phyloP scores from a whole-genome alignment of 2,329 filamentous ascomycete genomes.

The Epichloe festucae region DNA sequence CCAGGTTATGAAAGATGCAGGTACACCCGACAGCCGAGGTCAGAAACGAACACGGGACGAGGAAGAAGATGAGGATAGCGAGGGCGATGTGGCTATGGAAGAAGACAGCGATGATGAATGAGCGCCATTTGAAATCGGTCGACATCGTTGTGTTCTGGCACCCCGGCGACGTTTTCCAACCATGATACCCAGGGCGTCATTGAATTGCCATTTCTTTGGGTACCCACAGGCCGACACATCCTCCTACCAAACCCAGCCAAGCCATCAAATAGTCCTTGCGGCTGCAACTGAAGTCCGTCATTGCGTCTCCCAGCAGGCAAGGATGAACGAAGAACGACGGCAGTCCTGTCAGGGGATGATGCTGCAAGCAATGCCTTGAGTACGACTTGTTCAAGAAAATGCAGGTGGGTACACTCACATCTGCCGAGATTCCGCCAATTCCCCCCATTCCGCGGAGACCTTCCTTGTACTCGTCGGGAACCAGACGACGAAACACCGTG shows the following conservation, averaged over 20 bases:
- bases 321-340: constrained; percentile 89
- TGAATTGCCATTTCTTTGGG: constrained; percentile 52
- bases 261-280: constrained; percentile 64
- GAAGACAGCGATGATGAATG: constrained; percentile 62
- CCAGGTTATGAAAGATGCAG: constrained; percentile 36
- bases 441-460: constrained; percentile 47
- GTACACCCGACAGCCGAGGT: constrained; percentile 42
- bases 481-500: constrained; percentile 56
- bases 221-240: constrained; percentile 65
- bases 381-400: background rate
- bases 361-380: constrained; percentile 39
- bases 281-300: constrained; percentile 51
- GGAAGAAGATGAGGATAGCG: constrained; percentile 54
- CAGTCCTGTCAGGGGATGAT: constrained; percentile 68
- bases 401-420: constrained; percentile 41
- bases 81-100: constrained; percentile 56
- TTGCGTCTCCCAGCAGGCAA: constrained; percentile 73
- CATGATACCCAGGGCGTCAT: constrained; percentile 11
- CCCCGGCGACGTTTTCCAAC: background rate
- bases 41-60: constrained; percentile 59
- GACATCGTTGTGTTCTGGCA: background rate
- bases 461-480: constrained; percentile 51
- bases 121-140: constrained; percentile 7
- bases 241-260: constrained; percentile 82
- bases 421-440: constrained; percentile 63